These are phyloP conservation scores for Polysphondylium violaceum DNA, from an alignment of 78 protist genomes.

Conservation along the genomic window DNA sequence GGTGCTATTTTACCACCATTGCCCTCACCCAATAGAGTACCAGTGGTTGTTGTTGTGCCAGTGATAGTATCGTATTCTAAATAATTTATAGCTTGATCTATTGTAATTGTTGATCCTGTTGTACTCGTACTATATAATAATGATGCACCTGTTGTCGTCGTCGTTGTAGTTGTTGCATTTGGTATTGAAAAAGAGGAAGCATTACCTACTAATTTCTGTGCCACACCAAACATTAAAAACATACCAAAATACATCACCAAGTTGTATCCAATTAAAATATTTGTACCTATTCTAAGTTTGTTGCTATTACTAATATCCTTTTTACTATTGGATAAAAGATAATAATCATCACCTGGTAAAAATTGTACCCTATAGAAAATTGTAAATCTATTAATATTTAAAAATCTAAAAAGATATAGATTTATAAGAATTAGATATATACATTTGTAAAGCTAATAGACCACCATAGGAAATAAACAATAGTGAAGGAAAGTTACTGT, in stretches of 20 bases:
- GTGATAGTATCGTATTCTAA: too few relatives aligned
- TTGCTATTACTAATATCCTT: constrained; percentile 3
- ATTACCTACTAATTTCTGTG: constrained; percentile 21
- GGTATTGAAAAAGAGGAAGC: too few relatives aligned
- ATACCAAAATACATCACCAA: constrained; percentile 23
- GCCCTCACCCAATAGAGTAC: too few relatives aligned
- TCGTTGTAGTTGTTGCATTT: background rate
- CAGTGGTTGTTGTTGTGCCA: too few relatives aligned
- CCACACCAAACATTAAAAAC: constrained; percentile 40
- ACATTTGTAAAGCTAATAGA: constrained; percentile 36
- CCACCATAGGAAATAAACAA: constrained; percentile 39
- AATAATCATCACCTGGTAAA: constrained; percentile 19
- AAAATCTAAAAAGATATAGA: background rate
- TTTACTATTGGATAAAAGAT: constrained; percentile 1
- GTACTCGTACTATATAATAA: background rate
- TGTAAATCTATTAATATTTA: background rate
- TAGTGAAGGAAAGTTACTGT: constrained; percentile 32
- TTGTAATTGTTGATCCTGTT: too few relatives aligned
- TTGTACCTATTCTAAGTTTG: constrained; percentile 12
- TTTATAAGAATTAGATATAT: background rate
- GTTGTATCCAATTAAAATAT: constrained; percentile 17
- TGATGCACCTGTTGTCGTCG: background rate
- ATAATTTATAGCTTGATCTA: too few relatives aligned
- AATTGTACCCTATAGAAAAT: constrained; percentile 25
- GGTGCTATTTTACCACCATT: too few relatives aligned